phyloP scores from a whole-genome alignment of 1,284 basidiomycete species.

The Pholiota adiposa region DNA sequence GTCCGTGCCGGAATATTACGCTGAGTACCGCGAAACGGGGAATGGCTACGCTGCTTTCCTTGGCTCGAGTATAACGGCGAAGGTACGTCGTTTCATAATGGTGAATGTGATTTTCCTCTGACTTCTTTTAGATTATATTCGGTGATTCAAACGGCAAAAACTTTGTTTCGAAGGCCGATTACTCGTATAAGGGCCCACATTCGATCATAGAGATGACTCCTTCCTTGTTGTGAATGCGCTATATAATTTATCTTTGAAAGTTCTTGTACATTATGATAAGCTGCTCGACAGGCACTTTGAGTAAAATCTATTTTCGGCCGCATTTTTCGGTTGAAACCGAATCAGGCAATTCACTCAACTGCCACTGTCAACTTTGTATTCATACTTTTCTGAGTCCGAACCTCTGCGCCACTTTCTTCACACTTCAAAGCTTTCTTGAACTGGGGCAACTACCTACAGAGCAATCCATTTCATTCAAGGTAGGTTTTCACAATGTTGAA shows the following conservation, averaged over 20 bases:
- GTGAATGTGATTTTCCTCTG: not conserved
- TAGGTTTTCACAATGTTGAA: too few relatives aligned
- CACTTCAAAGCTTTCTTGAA: too few relatives aligned
- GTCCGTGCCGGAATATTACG: slow-evolving; percentile 90
- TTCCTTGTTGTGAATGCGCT: slow-evolving; percentile 55
- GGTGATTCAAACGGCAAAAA: slow-evolving; percentile 66
- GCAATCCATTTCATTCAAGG: too few relatives aligned
- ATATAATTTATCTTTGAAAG: slow-evolving; percentile 1
- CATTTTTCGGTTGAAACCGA: too few relatives aligned
- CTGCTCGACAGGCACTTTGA: too few relatives aligned
- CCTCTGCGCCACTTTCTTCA: too few relatives aligned
- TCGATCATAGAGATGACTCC: slow-evolving; percentile 76
- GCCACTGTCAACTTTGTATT: too few relatives aligned
- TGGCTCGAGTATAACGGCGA: slow-evolving; percentile 86
- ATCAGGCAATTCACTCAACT: too few relatives aligned
- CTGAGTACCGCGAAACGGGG: slow-evolving; percentile 86
- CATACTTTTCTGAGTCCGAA: too few relatives aligned
- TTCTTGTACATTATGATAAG: not conserved
- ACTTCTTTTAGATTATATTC: slow-evolving; percentile 53
- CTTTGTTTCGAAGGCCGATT: slow-evolving; percentile 79
- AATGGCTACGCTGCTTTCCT: slow-evolving; percentile 86
- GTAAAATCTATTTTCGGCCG: too few relatives aligned
- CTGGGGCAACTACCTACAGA: too few relatives aligned
- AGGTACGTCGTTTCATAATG: slow-evolving; percentile 52
- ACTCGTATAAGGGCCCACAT: slow-evolving; percentile 70